phyloP scores from a whole-genome alignment of 2,329 filamentous ascomycete species.

The Diaporthe batatas region DNA sequence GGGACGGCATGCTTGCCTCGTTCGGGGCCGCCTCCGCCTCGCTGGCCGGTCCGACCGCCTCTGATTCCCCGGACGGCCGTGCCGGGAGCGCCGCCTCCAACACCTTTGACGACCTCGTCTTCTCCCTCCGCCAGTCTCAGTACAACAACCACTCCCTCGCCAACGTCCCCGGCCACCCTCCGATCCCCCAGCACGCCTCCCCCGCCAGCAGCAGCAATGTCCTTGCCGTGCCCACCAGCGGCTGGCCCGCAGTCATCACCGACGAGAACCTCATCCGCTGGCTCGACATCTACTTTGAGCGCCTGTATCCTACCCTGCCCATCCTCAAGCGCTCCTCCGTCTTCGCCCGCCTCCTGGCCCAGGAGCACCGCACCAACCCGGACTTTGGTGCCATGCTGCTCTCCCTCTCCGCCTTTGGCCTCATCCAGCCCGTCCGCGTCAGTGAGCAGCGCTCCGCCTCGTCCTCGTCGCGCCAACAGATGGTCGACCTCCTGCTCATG shows the following conservation, averaged over 20 bases:
- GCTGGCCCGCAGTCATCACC: conserved; percentile 35
- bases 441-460: conserved; percentile 32
- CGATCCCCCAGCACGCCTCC: conserved; percentile 28
- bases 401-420: conserved; percentile 36
- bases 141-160: conserved; percentile 26
- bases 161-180: conserved; percentile 25
- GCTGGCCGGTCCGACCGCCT: conserved; percentile 14
- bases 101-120: conserved; percentile 30
- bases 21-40: conserved; percentile 32
- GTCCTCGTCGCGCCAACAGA: conserved; percentile 33
- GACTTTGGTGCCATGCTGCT: conserved; percentile 39
- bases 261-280: conserved; percentile 40
- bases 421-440: conserved; percentile 38
- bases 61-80: conserved; percentile 20
- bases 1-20: conserved; percentile 35
- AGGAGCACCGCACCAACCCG: conserved; percentile 36
- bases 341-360: conserved; percentile 36
- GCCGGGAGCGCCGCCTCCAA: conserved; percentile 28
- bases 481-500: conserved; percentile 35
- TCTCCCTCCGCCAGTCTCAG: conserved; percentile 29
- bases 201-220: conserved; percentile 35
- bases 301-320: conserved; percentile 36
- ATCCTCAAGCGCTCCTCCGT: conserved; percentile 37
- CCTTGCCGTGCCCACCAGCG: conserved; percentile 18
- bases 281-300: conserved; percentile 39